These are phyloP conservation scores for Cladosporium sp. DNA, from an alignment of 2,329 filamentous ascomycete species.

Conservation along the genomic window DNA sequence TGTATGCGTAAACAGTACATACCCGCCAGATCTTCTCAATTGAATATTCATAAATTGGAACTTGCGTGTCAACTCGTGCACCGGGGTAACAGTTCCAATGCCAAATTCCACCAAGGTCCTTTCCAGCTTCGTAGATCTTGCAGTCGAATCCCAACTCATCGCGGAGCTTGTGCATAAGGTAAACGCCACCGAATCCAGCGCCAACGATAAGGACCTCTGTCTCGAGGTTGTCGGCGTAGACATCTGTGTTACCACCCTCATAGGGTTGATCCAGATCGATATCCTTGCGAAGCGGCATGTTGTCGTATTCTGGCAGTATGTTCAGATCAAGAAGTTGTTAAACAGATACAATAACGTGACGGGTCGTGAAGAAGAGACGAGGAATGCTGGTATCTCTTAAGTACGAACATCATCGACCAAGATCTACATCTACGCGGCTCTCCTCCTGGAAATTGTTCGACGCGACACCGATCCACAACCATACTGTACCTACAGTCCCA, in stretches of 20 bases:
- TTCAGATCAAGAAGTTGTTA: too few relatives aligned
- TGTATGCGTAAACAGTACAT: background rate
- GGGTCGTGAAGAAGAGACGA: background rate
- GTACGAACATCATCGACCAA: background rate
- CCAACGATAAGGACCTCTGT: slow-evolving; percentile 28
- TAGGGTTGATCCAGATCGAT: background rate
- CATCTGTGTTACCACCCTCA: slow-evolving; percentile 1
- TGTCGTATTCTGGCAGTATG: background rate
- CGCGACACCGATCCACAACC: background rate
- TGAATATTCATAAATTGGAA: slow-evolving; percentile 46
- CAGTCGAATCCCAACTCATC: slow-evolving; percentile 28
- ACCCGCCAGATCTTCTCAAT: slow-evolving; percentile 44
- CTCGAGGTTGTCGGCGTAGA: slow-evolving; percentile 5
- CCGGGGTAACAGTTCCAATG: slow-evolving; percentile 39
- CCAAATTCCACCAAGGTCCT: slow-evolving; percentile 36
- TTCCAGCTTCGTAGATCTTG: slow-evolving; percentile 34
- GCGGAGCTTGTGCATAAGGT: slow-evolving; percentile 24
- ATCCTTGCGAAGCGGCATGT: slow-evolving; percentile 8
- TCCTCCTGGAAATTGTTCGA: background rate
- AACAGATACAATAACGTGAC: background rate
- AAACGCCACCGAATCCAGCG: slow-evolving; percentile 28
- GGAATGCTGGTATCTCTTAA: too few relatives aligned
- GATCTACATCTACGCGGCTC: background rate
- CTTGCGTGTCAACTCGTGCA: slow-evolving; percentile 45
- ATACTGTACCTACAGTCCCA: background rate